phyloP scores from a whole-genome alignment of 257 asterid species.

The Mitragyna speciosa region DNA sequence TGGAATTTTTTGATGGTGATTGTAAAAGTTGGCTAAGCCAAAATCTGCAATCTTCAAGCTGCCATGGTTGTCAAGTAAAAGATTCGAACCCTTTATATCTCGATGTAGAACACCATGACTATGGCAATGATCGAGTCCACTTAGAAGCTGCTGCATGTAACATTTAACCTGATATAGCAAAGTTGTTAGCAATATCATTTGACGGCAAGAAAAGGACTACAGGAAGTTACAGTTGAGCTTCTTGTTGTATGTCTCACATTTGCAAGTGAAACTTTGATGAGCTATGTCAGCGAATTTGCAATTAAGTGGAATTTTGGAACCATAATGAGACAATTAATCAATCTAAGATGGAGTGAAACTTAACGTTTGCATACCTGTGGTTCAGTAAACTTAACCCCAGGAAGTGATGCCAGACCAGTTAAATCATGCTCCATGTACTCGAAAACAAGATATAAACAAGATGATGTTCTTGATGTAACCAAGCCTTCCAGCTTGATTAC shows the following conservation, averaged over 20 bases:
- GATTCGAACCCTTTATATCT: conserved; percentile 89
- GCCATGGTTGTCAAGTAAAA: conserved; percentile 70
- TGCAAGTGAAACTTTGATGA: neutral
- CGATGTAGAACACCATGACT: conserved; percentile 76
- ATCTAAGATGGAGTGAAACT: neutral
- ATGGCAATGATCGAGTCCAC: conserved; percentile 85
- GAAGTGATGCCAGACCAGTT: conserved; percentile 81
- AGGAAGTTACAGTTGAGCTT: neutral
- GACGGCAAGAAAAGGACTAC: neutral
- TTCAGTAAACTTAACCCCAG: conserved; percentile 74
- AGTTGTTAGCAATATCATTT: neutral
- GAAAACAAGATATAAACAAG: conserved; percentile 77
- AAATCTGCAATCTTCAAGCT: conserved; percentile 88
- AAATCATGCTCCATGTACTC: conserved; percentile 97
- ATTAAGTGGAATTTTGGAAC: neutral
- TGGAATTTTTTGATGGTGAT: conserved; percentile 48
- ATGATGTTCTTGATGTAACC: conserved; percentile 69
- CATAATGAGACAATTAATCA: neutral
- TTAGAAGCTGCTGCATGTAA: conserved; percentile 82
- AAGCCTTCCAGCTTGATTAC: conserved; percentile 79
- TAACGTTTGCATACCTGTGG: conserved; percentile 54
- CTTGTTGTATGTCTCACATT: neutral
- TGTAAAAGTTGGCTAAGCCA: conserved; percentile 81
- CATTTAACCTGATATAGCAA: conserved; percentile 60
- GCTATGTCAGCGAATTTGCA: neutral